These are phyloP conservation scores for Phytophthora aleatoria DNA, from an alignment of 352 stramenopile species.

Conservation along the genomic window DNA sequence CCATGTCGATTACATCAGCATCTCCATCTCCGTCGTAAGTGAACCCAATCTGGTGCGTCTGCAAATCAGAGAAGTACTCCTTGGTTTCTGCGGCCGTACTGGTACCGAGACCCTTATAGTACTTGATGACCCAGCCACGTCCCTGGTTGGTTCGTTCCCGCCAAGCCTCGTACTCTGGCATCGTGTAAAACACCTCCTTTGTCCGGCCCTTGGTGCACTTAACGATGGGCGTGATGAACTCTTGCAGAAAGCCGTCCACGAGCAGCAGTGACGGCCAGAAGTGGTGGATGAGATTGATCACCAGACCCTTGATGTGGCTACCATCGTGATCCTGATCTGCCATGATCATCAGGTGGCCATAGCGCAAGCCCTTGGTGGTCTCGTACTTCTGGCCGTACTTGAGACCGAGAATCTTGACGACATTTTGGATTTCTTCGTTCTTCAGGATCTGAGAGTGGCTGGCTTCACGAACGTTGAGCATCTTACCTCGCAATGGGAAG, in stretches of 20 bases:
- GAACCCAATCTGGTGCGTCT: slow-evolving; percentile 94
- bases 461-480: slow-evolving; percentile 99
- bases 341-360: slow-evolving; percentile 99
- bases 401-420: slow-evolving; percentile 97
- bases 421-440: slow-evolving; percentile 97
- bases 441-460: slow-evolving; percentile 95
- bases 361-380: slow-evolving; percentile 89
- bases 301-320: slow-evolving; percentile 98
- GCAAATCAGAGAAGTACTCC: slow-evolving; percentile 97
- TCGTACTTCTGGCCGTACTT: slow-evolving; percentile 96
- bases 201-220: slow-evolving; percentile 93
- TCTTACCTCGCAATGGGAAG: slow-evolving; percentile 97
- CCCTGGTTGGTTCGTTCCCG: slow-evolving; percentile 86
- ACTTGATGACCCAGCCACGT: slow-evolving; percentile 97
- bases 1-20: slow-evolving; percentile 96
- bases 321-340: slow-evolving; percentile 99
- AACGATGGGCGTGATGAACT: slow-evolving; percentile 98
- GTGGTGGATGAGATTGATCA: slow-evolving; percentile 99
- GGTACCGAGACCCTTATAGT: slow-evolving; percentile 99
- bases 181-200: slow-evolving; percentile 96
- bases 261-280: slow-evolving; percentile 98
- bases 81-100: slow-evolving; percentile 96
- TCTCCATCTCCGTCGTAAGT: slow-evolving; percentile 89
- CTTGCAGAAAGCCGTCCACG: slow-evolving; percentile 90
- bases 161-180: slow-evolving; percentile 97